Evolutionary conservation across 1,139 yeast species (phyloP).

Genomic region (Suhomyces chickasaworum): DNA sequence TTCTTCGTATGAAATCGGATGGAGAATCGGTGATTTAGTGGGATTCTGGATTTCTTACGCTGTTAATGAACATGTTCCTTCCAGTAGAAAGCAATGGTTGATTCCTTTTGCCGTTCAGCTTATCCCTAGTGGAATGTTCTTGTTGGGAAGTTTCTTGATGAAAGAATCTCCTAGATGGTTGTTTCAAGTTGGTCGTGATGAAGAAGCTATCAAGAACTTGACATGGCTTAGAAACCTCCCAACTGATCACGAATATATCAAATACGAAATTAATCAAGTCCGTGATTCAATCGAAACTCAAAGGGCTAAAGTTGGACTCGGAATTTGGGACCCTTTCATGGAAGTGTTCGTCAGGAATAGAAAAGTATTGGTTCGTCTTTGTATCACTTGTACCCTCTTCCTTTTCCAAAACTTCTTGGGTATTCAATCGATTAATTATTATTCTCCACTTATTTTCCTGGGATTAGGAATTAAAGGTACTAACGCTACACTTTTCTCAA

Average conservation of each 20-base stretch:
- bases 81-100: slow-evolving; percentile 41
- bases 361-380: slow-evolving; percentile 32
- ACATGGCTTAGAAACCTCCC: slow-evolving; percentile 43
- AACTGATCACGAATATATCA: slow-evolving; percentile 39
- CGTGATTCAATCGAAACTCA: slow-evolving; percentile 29
- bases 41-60: slow-evolving; percentile 50
- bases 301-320: slow-evolving; percentile 35
- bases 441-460: slow-evolving; percentile 45
- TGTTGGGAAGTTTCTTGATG: slow-evolving; percentile 39
- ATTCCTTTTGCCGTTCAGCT: slow-evolving; percentile 48
- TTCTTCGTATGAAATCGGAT: slow-evolving; percentile 44
- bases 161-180: slow-evolving; percentile 47
- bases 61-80: slow-evolving; percentile 33
- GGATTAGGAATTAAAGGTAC: slow-evolving; percentile 44
- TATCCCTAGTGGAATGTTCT: slow-evolving; percentile 44
- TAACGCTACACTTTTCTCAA: slow-evolving; percentile 41
- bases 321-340: slow-evolving; percentile 40
- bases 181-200: slow-evolving; percentile 37
- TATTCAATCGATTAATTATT: slow-evolving; percentile 48
- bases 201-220: slow-evolving; percentile 39
- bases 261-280: slow-evolving; percentile 36
- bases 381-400: slow-evolving; percentile 38
- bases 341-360: slow-evolving; percentile 37
- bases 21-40: slow-evolving; percentile 46
- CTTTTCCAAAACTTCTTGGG: slow-evolving; percentile 49